These are phyloP conservation scores for Arachis monticola DNA, from an alignment of 331 rosid species.

Conservation along the genomic window DNA sequence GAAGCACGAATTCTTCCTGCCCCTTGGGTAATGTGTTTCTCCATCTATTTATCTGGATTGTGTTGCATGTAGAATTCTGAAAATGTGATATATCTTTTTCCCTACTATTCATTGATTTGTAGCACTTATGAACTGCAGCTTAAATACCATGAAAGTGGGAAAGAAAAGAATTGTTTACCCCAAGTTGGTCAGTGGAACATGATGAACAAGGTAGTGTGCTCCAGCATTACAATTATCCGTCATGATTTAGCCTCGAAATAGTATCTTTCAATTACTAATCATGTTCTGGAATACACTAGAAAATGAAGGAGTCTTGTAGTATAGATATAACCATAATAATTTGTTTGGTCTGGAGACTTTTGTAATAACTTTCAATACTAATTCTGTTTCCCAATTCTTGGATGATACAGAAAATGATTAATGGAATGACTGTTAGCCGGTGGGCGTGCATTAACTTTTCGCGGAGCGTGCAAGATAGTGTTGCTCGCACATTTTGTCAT, in stretches of 20 bases:
- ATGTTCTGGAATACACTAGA: neutral
- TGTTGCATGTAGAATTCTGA: constrained; percentile 8
- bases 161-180: constrained; percentile 92
- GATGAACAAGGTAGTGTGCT: constrained; percentile 85
- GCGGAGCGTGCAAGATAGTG: constrained; percentile 87
- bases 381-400: constrained; percentile 22
- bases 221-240: constrained; percentile 1
- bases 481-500: constrained; percentile 86
- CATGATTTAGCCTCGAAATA: constrained; percentile 8
- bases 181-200: constrained; percentile 99
- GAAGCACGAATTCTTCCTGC: constrained; percentile 98
- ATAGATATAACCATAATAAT: neutral
- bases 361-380: constrained; percentile 18
- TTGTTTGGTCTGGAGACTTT: neutral
- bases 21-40: constrained; percentile 78
- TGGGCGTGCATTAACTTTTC: constrained; percentile 99
- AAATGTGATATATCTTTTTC: neutral
- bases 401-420: constrained; percentile 90
- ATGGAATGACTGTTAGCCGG: constrained; percentile 95
- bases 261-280: constrained; percentile 4
- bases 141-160: constrained; percentile 89
- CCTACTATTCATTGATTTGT: constrained; percentile 16
- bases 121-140: constrained; percentile 56
- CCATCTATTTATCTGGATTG: constrained; percentile 23
- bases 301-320: too few relatives aligned